Evolutionary conservation across 2,329 filamentous ascomycete genomes (phyloP).

Genomic region (Phaeosphaeria sp.): DNA sequence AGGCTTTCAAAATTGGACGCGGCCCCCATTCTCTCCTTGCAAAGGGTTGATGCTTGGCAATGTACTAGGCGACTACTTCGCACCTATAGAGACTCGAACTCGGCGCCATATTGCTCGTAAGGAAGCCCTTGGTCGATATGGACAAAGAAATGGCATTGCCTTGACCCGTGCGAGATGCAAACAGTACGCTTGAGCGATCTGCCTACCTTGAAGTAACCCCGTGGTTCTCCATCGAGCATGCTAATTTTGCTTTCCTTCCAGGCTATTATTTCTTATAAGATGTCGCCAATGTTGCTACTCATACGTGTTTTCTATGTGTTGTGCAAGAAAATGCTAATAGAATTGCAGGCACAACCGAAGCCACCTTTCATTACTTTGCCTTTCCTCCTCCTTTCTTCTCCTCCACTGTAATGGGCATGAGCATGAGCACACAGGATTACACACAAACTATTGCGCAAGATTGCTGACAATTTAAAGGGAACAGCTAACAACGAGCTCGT

Average conservation of each 20-base stretch:
- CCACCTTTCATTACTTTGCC: not conserved
- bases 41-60: not conserved
- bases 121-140: not conserved
- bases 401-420: not conserved
- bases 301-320: too few relatives aligned
- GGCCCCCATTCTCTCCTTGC: not conserved
- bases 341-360: not conserved
- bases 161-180: not conserved
- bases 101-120: not conserved
- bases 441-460: not conserved
- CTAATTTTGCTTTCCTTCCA: not conserved
- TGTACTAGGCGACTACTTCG: not conserved
- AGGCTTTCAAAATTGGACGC: too few relatives aligned
- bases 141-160: not conserved
- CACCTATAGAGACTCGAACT: not conserved
- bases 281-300: not conserved
- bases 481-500: not conserved
- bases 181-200: not conserved
- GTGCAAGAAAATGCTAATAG: not conserved
- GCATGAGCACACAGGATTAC: not conserved
- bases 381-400: not conserved
- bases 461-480: not conserved
- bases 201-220: too few relatives aligned
- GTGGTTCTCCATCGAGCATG: too few relatives aligned
- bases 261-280: not conserved